These are phyloP conservation scores for Aureobasidium subglaciale DNA, from an alignment of 2,329 filamentous ascomycete species.

Conservation along the genomic window DNA sequence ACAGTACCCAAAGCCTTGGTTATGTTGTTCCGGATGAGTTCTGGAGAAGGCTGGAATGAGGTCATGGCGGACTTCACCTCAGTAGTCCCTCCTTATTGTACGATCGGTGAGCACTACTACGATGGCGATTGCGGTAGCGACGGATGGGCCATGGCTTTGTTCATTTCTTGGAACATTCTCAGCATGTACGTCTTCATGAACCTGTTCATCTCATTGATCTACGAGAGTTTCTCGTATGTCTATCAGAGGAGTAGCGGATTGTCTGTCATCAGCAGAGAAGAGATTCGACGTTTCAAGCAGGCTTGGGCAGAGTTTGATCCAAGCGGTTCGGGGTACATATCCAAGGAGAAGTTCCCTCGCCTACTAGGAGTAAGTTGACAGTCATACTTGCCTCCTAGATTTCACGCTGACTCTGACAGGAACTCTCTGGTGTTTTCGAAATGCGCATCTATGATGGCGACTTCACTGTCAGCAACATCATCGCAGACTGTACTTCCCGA, in stretches of 20 bases:
- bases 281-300: conserved; percentile 95
- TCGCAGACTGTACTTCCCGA: conserved; percentile 70
- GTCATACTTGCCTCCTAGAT: not conserved
- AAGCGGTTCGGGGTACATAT: conserved; percentile 82
- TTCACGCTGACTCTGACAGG: conserved; percentile 32
- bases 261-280: conserved; percentile 81
- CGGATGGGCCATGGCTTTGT: conserved; percentile 79
- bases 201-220: conserved; percentile 95
- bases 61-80: conserved; percentile 93
- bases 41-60: conserved; percentile 92
- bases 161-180: conserved; percentile 96
- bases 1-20: conserved; percentile 92
- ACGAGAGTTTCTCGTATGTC: conserved; percentile 98
- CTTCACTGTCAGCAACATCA: conserved; percentile 75
- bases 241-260: conserved; percentile 95
- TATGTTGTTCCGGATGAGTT: conserved; percentile 84
- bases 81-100: conserved; percentile 74
- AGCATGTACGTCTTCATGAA: conserved; percentile 99
- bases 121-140: conserved; percentile 88
- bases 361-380: conserved; percentile 61
- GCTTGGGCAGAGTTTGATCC: conserved; percentile 96
- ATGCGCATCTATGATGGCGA: conserved; percentile 94
- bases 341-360: conserved; percentile 80
- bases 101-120: conserved; percentile 64
- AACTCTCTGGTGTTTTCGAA: conserved; percentile 90